Conservation (phyloP, 306 rosid species). For the Pueraria montana region DNA sequence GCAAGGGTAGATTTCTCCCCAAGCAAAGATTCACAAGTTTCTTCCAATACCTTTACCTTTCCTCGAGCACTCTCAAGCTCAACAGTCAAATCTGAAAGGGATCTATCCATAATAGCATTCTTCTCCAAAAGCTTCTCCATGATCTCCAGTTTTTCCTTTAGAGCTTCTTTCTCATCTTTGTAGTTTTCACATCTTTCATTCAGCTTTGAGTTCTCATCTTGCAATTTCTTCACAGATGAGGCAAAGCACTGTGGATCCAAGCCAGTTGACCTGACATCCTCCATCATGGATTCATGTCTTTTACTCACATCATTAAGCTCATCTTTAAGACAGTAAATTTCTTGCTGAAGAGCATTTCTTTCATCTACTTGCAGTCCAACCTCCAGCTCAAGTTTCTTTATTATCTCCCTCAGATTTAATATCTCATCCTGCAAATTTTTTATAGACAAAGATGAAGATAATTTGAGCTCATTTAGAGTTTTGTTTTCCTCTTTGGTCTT, state of each 20-base stretch:
- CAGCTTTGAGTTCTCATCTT: constrained; percentile 75
- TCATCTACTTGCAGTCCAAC: constrained; percentile 75
- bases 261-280: constrained; percentile 78
- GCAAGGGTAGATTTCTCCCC: constrained; percentile 74
- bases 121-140: constrained; percentile 80
- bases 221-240: constrained; percentile 76
- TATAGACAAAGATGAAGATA: constrained; percentile 75
- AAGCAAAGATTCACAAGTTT: constrained; percentile 68
- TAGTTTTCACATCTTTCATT: constrained; percentile 63
- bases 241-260: constrained; percentile 68
- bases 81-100: constrained; percentile 73
- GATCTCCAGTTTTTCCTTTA: constrained; percentile 72
- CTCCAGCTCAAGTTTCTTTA: constrained; percentile 76
- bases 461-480: constrained; percentile 65
- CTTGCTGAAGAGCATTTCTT: constrained; percentile 93
- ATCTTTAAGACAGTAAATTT: constrained; percentile 85
- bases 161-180: constrained; percentile 65
- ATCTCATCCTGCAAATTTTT: constrained; percentile 77
- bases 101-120: constrained; percentile 77
- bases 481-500: constrained; percentile 74
- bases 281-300: constrained; percentile 65
- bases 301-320: constrained; percentile 67
- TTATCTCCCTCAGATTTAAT: constrained; percentile 72
- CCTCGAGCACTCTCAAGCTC: constrained; percentile 71
- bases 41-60: constrained; percentile 71